Evolutionary conservation across 2,329 filamentous ascomycete species (phyloP), one percentile per base, ranked within the genome.

Genomic region (Tolypocladium pustulatum): DNA sequence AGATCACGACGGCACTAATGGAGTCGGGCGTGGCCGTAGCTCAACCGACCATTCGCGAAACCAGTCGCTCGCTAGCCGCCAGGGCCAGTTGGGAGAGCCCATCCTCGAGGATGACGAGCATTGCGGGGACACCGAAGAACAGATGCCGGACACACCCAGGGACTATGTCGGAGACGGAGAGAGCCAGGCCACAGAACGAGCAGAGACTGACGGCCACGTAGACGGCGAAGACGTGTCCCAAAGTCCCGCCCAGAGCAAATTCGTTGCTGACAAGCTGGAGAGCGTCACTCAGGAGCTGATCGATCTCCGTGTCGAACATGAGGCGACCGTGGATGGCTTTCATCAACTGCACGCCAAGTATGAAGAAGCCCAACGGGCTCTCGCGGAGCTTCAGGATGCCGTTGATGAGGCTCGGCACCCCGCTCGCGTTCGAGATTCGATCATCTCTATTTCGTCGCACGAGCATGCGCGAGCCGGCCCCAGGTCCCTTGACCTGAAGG

Each of bases 181-280:
- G 53, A 25, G 40, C 12, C 17, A 15, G 34, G 30, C 54, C 20
- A 34, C 30, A 7, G 49, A 52, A 12, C 49, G 56, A 27, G 41
- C 20, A 36, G 55, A 43, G 13, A 30, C 15, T 9, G 53, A 37
- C 6, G 27, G 20, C 17, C 58, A 57, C 13, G n/a, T 30, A 22
- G 75, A 77, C 20, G 80, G 79, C 62, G 76, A 78, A 40, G 71
- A 73, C 17, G 70, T 79, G 1, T 77, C 83, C 15, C 82, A 83
- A 61, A 94, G 84, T 68, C 86, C 89, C 17, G 89, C 90, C 0
- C 92, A 97, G 71, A 87, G 85, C 52, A 89, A 87, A 63, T 91
- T 91, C 66, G 89, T 97, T 57, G 88, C 89, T 8, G 93, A 97
- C 70, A 97, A 97, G 75, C 83, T 97, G 17, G 93, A 97, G 67